Evolutionary conservation across 2,329 filamentous ascomycete species (phyloP).

Genomic region (Calonectria hawksworthii): DNA sequence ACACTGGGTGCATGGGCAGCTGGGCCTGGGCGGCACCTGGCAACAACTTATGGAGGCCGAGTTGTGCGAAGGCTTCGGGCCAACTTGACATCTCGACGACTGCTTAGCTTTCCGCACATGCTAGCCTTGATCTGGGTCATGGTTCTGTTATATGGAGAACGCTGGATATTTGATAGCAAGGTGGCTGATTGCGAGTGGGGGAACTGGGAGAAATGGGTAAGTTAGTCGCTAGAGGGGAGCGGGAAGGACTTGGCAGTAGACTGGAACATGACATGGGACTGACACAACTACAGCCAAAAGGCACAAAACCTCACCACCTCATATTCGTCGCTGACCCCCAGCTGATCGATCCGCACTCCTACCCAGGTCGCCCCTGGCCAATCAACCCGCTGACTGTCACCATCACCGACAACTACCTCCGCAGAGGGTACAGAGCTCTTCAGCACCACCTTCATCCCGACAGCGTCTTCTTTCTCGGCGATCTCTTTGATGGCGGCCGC

Average conservation of each 20-base stretch:
- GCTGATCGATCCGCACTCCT: slow-evolving; percentile 94
- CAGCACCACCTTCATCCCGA: slow-evolving; percentile 85
- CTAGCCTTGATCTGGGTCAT: slow-evolving; percentile 82
- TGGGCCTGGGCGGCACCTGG: slow-evolving; percentile 56
- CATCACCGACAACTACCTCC: slow-evolving; percentile 91
- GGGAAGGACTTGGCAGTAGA: not conserved
- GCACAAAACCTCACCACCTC: slow-evolving; percentile 85
- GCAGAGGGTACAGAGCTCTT: slow-evolving; percentile 83
- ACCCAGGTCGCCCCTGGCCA: slow-evolving; percentile 81
- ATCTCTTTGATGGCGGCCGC: slow-evolving; percentile 94
- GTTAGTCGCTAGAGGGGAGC: slow-evolving; percentile 60
- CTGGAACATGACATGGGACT: slow-evolving; percentile 24
- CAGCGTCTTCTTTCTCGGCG: slow-evolving; percentile 90
- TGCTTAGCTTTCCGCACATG: slow-evolving; percentile 75
- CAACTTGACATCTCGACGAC: slow-evolving; percentile 65
- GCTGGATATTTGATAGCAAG: slow-evolving; percentile 79
- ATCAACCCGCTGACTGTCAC: slow-evolving; percentile 66
- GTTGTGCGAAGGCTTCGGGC: slow-evolving; percentile 45
- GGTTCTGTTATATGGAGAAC: slow-evolving; percentile 87
- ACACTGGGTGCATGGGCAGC: slow-evolving; percentile 58
- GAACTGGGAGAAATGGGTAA: slow-evolving; percentile 93
- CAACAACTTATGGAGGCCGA: slow-evolving; percentile 48
- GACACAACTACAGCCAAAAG: slow-evolving; percentile 72
- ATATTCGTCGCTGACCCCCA: slow-evolving; percentile 92
- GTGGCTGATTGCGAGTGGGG: slow-evolving; percentile 84